Base-by-base conservation (phyloP, 1,139 yeast genomes). In the Saccharomycopsis hybrid region DNA sequence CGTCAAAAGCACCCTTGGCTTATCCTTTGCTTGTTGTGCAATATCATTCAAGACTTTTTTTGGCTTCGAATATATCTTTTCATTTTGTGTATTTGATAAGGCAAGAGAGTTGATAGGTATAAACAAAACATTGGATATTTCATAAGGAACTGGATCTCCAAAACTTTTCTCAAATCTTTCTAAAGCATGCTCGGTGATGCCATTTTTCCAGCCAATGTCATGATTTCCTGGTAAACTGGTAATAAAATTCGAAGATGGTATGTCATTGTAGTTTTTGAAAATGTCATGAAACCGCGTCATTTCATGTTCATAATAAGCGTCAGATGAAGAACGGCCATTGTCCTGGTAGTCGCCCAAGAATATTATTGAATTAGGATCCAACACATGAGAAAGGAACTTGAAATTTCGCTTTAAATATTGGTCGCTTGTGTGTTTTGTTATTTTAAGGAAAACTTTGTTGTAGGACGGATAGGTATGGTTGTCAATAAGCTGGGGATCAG, bases 401-500 rank as follows among this genome's bases (percentile, higher is more conserved):
- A 89, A 85, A 60, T 90, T 89, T 55, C 94, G 72, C 56, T 79
- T 81, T 54, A 88, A 80, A 61, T 88, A 90, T 57, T 84, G 80
- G 62, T 92, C 98, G 30, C 82, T 74, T 48, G 79, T 57, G 52
- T 59, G 60, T 50, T 65, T 60, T 2, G 75, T 66, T 13, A 70
- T 49, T 35, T 58, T 48, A 50, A 66, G 55, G 7, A 68, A 54
- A 11, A 60, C 41, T 41, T 57, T 41, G 24, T 63, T 60, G 5
- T 76, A 63, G 7, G 68, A 66, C 1, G 74, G 74, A 56, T 77
- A 77, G 0, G 92, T 80, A 62, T 82, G 77, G 46, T 73, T 80
- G 61, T 92, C 97, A 57, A 90, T 84, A 41, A 92, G 73, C 63
- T 92, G 97, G 0, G 97, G 97, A 63, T 92, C 98, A 0, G 97